Conservation (phyloP, 1,139 yeast species). For the Blastobotrys buckinghamii region DNA sequence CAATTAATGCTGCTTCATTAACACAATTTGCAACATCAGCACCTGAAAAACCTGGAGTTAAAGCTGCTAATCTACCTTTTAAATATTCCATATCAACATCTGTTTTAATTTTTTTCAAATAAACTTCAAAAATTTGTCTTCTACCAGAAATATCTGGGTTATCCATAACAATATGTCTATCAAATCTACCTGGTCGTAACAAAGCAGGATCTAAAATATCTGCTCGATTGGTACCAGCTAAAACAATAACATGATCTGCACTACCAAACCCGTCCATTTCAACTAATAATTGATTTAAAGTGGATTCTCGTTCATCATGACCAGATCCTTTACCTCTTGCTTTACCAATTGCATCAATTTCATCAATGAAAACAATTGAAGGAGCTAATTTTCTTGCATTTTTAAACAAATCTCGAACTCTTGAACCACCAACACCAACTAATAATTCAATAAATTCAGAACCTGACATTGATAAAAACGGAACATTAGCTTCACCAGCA, state of each 20-base stretch:
- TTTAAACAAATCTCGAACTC: constrained; percentile 90
- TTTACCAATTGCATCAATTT: constrained; percentile 97
- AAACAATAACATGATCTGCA: constrained; percentile 86
- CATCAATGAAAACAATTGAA: constrained; percentile 90
- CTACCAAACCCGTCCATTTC: constrained; percentile 97
- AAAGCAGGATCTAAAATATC: constrained; percentile 90
- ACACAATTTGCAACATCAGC: constrained; percentile 97
- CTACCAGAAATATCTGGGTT: constrained; percentile 92
- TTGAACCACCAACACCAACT: constrained; percentile 97
- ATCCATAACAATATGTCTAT: constrained; percentile 85
- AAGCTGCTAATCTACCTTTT: constrained; percentile 84
- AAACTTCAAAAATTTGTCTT: constrained; percentile 83
- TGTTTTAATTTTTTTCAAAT: constrained; percentile 62
- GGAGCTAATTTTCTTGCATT: constrained; percentile 94
- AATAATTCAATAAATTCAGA: constrained; percentile 99
- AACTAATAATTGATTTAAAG: constrained; percentile 87
- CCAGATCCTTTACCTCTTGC: constrained; percentile 85
- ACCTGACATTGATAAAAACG: constrained; percentile 91
- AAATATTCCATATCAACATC: constrained; percentile 47
- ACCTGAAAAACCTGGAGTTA: constrained; percentile 97
- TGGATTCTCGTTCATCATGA: constrained; percentile 94
- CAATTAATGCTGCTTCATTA: constrained; percentile 94
- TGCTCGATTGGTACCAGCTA: constrained; percentile 95
- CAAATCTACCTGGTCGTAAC: constrained; percentile 95
- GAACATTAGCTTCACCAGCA: constrained; percentile 98